Evolutionary conservation across 2,329 filamentous ascomycete species (phyloP).

Genomic region (Calonectria henricotiae): DNA sequence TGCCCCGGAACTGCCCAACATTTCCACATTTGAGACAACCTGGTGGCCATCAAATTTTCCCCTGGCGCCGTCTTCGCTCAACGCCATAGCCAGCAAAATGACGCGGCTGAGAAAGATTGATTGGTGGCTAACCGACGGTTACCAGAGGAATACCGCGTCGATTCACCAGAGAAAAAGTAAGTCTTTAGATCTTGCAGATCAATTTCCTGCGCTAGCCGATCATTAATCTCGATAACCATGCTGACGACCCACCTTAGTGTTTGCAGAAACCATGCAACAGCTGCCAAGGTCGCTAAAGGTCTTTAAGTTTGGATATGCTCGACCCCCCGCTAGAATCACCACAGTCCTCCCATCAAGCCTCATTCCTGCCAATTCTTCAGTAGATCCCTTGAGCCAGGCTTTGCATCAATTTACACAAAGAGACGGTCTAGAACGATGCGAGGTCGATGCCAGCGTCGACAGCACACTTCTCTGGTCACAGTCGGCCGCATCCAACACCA

Average conservation of each 20-base stretch:
- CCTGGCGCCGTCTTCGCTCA: not conserved
- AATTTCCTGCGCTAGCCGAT: not conserved
- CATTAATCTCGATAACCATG: no score
- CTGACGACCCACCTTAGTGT: not conserved
- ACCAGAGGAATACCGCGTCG: not conserved
- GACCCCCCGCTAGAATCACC: not conserved
- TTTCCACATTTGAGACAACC: not conserved
- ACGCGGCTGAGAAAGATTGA: not conserved
- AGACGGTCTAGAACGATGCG: not conserved
- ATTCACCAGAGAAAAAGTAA: constrained; percentile 1
- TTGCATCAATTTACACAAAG: not conserved
- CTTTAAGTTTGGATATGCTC: constrained; percentile 8
- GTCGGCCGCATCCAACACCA: not conserved
- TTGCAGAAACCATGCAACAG: not conserved
- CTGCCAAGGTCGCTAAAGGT: not conserved
- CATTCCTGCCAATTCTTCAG: not conserved
- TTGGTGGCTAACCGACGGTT: not conserved
- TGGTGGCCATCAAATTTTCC: not conserved
- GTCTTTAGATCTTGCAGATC: not conserved
- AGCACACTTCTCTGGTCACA: not conserved
- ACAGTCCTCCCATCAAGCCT: not conserved
- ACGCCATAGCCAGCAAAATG: not conserved
- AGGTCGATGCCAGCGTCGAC: not conserved
- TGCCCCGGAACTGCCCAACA: not conserved
- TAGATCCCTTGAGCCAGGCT: not conserved